Evolutionary conservation across 2,329 filamentous ascomycete genomes (phyloP), one percentile per base, ranked within the genome.

Genomic region (Laburnicola sp.): DNA sequence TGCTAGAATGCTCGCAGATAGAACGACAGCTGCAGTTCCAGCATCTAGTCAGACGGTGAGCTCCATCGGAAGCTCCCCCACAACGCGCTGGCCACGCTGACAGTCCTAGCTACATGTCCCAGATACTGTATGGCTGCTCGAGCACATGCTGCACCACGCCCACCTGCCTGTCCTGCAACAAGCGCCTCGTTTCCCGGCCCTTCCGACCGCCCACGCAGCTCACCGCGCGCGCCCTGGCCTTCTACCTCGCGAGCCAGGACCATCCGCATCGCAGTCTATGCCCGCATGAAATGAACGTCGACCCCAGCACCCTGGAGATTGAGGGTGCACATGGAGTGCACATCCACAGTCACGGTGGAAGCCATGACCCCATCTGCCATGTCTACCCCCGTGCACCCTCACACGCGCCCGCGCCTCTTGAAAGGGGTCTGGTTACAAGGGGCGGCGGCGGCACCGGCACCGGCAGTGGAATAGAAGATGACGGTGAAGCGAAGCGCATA

Each of bases 71-170:
- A 21, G 31, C 30, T 11, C n/a, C 2, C 23, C 16, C 8, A 6
- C 7, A 11, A 7, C 31, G 7, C 51, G 34, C 32, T 28, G 2
- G 44, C 25, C 28, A 40, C 36, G 42, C 53, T 58, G 35, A 57
- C 25, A 16, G 27, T 21, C n/a, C 23, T 57, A 93, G 89, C 63
- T 95, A 89, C 67, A 85, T 92, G 43, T 78, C 83, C 30, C 91
- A 96, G 73, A 82, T 96, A n/a, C 84, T 91, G 50, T 82, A 88
- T 58, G 91, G 91, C 57, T 96, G 91, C 69, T 84, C 83, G 55
- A 83, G 82, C 57, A 76, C 80, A 46, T 77, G 80, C 45, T 96
- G 91, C 73, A 79, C 78, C 31, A 93, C 86, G 1, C 75, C 89
- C 10, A 93, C 89, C 10, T 96, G 91, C 75, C 87, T 93, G 65